phyloP scores from a whole-genome alignment of 345 rosid species.

The Microcos paniculata region DNA sequence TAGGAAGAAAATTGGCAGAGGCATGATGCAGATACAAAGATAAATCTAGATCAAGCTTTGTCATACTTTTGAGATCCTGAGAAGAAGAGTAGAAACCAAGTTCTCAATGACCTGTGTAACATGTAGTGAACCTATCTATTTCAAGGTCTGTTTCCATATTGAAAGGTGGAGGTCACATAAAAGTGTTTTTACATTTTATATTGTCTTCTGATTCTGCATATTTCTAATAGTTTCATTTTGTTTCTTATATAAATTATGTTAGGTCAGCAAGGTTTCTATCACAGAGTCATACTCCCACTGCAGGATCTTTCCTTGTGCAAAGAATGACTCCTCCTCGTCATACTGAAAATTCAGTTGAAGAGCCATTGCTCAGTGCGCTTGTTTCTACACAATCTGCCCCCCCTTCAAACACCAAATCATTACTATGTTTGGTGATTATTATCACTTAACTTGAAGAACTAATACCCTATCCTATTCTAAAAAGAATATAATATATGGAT shows the following conservation, averaged over 20 bases:
- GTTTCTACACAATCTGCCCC: slow-evolving; percentile 36
- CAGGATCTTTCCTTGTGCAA: slow-evolving; percentile 56
- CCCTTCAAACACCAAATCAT: slow-evolving; percentile 46
- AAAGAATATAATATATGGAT: neutral
- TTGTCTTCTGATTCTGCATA: neutral
- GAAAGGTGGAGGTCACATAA: neutral
- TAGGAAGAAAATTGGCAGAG: neutral
- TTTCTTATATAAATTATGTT: slow-evolving; percentile 9
- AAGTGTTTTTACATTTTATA: neutral
- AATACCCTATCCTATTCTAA: slow-evolving; percentile 1
- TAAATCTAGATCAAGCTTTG: neutral
- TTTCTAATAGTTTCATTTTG: neutral
- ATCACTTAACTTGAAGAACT: neutral
- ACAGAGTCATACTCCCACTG: slow-evolving; percentile 68
- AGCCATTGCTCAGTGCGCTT: slow-evolving; percentile 61
- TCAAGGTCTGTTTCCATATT: neutral
- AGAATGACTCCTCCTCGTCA: slow-evolving; percentile 43
- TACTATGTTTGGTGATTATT: slow-evolving; percentile 64
- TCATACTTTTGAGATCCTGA: neutral
- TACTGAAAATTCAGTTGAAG: slow-evolving; percentile 38
- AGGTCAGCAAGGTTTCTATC: slow-evolving; percentile 88
- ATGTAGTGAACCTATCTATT: neutral
- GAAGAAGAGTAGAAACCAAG: neutral
- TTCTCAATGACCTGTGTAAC: neutral
- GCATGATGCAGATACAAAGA: neutral